Evolutionary conservation across 768 basidiomycete species (phyloP).

Genomic region (Candolleomyces eurysporus): DNA sequence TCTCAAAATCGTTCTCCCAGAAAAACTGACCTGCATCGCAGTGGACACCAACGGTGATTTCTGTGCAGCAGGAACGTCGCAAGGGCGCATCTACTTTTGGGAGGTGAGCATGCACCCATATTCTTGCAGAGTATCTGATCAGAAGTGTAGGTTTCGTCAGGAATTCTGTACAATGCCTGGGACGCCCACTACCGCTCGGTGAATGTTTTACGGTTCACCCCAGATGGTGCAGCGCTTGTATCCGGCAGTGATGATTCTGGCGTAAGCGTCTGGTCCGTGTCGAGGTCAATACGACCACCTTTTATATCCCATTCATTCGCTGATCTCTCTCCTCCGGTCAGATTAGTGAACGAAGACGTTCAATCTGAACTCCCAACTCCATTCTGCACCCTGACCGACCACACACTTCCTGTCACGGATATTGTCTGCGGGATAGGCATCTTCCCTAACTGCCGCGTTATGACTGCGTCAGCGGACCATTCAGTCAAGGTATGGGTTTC

Average conservation of each 20-base stretch:
- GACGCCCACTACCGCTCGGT: conserved; percentile 95
- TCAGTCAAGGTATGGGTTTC: conserved; percentile 73
- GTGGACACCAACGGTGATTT: conserved; percentile 70
- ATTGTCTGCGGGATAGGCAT: conserved; percentile 75
- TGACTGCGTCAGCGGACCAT: conserved; percentile 85
- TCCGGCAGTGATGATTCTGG: conserved; percentile 91
- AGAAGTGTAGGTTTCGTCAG: conserved; percentile 72
- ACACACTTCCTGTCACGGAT: conserved; percentile 87
- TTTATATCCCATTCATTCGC: conserved; percentile 9
- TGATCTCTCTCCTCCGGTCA: conserved; percentile 27
- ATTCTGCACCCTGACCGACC: conserved; percentile 81
- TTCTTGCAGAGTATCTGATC: conserved; percentile 1
- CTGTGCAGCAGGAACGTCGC: conserved; percentile 84
- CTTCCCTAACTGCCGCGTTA: conserved; percentile 73
- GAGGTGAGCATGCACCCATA: conserved; percentile 60
- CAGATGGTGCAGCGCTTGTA: conserved; percentile 75
- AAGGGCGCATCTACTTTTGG: conserved; percentile 94
- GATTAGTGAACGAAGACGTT: conserved; percentile 72
- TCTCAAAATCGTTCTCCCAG: conserved; percentile 83
- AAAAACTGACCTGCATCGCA: conserved; percentile 80
- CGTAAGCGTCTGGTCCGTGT: conserved; percentile 85
- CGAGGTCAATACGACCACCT: conserved; percentile 58
- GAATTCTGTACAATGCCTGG: conserved; percentile 88
- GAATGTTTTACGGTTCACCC: conserved; percentile 78
- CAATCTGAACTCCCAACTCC: conserved; percentile 77